phyloP scores from a whole-genome alignment of 228 moss, liverwort and hornwort species.

The Sphagnum fallax region DNA sequence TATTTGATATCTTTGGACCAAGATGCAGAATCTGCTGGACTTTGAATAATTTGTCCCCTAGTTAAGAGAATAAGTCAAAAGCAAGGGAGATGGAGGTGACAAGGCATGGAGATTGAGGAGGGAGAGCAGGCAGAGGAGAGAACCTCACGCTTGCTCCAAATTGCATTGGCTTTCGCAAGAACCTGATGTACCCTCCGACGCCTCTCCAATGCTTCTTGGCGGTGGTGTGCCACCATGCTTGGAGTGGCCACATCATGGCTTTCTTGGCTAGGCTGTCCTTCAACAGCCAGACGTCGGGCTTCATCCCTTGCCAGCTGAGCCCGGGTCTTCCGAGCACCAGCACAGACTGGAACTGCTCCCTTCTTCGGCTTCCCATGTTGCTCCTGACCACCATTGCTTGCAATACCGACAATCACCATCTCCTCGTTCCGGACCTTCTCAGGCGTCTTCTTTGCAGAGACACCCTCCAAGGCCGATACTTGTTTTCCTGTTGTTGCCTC shows the following conservation, averaged over 20 bases:
- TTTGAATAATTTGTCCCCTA: no score
- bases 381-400: constrained; percentile 60
- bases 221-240: not conserved
- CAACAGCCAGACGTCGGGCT: constrained; percentile 23
- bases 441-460: constrained; percentile 13
- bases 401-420: constrained; percentile 37
- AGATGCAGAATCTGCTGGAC: no score
- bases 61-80: no score
- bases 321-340: constrained; percentile 45
- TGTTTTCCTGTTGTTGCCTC: constrained; percentile 12
- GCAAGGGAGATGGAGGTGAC: no score
- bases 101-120: not conserved
- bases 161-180: constrained; percentile 65
- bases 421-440: constrained; percentile 18
- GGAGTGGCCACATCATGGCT: constrained; percentile 4
- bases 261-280: constrained; percentile 8
- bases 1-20: no score
- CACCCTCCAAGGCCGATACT: constrained; percentile 23
- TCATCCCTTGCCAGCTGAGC: constrained; percentile 56
- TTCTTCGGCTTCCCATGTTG: constrained; percentile 33
- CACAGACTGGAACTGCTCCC: constrained; percentile 13
- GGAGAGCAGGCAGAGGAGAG: not conserved
- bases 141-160: constrained; percentile 75
- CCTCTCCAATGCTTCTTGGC: constrained; percentile 37
- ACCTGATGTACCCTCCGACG: constrained; percentile 58